phyloP scores from a whole-genome alignment of 805 yeast species.

The Candida maris region DNA sequence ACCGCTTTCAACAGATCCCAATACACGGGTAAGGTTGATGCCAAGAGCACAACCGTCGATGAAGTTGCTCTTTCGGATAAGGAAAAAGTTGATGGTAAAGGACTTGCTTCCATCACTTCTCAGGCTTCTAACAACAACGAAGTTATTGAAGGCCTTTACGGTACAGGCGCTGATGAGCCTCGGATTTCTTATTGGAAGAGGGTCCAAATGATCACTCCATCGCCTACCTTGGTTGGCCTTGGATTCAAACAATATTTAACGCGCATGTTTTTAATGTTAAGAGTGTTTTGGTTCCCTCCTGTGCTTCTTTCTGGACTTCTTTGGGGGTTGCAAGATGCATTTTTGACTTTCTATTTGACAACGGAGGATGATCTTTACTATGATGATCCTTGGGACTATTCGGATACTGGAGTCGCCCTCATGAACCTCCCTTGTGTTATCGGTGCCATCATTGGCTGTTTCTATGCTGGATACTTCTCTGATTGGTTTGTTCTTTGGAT shows the following conservation, averaged over 20 bases:
- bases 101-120: conserved; percentile 6
- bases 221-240: conserved; percentile 56
- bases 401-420: conserved; percentile 63
- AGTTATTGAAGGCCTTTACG: conserved; percentile 15
- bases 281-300: conserved; percentile 62
- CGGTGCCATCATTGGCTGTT: conserved; percentile 65
- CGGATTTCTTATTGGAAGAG: conserved; percentile 43
- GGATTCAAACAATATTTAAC: conserved; percentile 64
- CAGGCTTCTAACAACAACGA: conserved; percentile 2
- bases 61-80: conserved; percentile 4
- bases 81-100: conserved; percentile 6
- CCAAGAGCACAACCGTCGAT: conserved; percentile 6
- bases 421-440: conserved; percentile 71
- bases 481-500: conserved; percentile 59
- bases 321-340: conserved; percentile 81
- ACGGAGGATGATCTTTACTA: conserved; percentile 67
- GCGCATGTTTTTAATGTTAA: conserved; percentile 46
- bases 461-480: conserved; percentile 57
- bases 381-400: conserved; percentile 63
- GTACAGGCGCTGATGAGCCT: conserved; percentile 40
- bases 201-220: conserved; percentile 49
- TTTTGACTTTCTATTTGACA: conserved; percentile 69
- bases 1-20: conserved; percentile 59
- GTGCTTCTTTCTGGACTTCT: conserved; percentile 63
- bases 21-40: conserved; percentile 36